Evolutionary conservation across 2,329 filamentous ascomycete genomes (phyloP), one percentile per base, ranked within the genome.

Genomic region (Calonectria honghensis): DNA sequence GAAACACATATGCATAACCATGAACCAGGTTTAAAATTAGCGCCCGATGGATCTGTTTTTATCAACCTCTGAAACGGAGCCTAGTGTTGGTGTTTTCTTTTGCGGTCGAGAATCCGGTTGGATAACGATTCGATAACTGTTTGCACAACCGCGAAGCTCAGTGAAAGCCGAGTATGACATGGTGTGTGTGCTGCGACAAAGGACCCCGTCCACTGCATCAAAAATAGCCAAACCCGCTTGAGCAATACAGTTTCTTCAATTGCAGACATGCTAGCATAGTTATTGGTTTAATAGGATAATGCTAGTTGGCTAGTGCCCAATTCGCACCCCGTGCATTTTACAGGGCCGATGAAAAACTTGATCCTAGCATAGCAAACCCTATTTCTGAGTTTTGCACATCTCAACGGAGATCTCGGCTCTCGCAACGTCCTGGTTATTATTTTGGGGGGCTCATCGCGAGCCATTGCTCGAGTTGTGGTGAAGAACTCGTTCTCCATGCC

Each of bases 211-310:
- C 24, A 14, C 32, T 37, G 18, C 35, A 39, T 61, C 27, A 63
- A 41, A 63, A 63, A 41, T 9, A 63, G 27, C 4, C 57, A 63
- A 18, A 37, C 20, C 5, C 41, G 20, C 16, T 41, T 27, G 35
- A 29, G 27, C 39, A 16, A 41, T 63, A 63, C 16, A 39, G 27
- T 41, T 63, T 41, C 39, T 37, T 41, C 11, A 10, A 27, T 37
- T 24, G 4, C 9, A 27, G 57, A 20, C 35, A 41, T 41, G 18
- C 35, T 10, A 41, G 57, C 35, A 27, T 39, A 41, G 35, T 41
- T 41, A 63, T 41, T 63, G 57, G 57, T 63, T 63, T 41, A 63
- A 63, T 41, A 63, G 57, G 29, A 63, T 18, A 63, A 41, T 63
- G 24, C 57, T 29, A 41, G 35, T 37, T 29, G 57, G 57, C 6